A percentile compares a stretch with the other conserved stretches of the same genome.
Conservation (phyloP, 1,139 yeast species). For the Kazachstania sp. region DNA sequence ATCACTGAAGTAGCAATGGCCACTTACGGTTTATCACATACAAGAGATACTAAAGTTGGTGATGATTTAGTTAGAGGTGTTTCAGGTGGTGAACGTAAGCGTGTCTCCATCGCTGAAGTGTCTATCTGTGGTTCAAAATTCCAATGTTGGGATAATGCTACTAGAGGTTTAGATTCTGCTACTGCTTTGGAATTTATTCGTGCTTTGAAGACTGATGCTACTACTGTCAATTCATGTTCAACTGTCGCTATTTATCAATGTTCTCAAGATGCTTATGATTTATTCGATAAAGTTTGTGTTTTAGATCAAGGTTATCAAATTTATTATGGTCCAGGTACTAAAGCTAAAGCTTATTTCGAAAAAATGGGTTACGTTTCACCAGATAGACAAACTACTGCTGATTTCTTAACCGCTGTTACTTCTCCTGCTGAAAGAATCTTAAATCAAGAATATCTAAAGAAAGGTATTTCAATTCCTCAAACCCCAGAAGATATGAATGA, state of each 20-base stretch:
- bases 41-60: slow-evolving; percentile 41
- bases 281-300: slow-evolving; percentile 35
- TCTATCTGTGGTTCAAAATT: slow-evolving; percentile 57
- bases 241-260: slow-evolving; percentile 78
- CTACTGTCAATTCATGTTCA: slow-evolving; percentile 50
- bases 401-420: slow-evolving; percentile 69
- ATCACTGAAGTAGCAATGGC: slow-evolving; percentile 64
- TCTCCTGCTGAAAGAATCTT: slow-evolving; percentile 62
- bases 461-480: slow-evolving; percentile 56
- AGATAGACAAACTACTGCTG: slow-evolving; percentile 76
- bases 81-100: slow-evolving; percentile 9
- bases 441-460: slow-evolving; percentile 24
- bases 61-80: slow-evolving; percentile 8
- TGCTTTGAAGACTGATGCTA: slow-evolving; percentile 58
- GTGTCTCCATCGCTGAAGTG: slow-evolving; percentile 34
- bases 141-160: slow-evolving; percentile 70
- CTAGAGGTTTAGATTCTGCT: slow-evolving; percentile 71
- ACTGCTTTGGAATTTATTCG: slow-evolving; percentile 68
- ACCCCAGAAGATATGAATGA: slow-evolving; percentile 62
- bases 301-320: slow-evolving; percentile 73
- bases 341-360: slow-evolving; percentile 52
- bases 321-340: slow-evolving; percentile 53
- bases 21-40: slow-evolving; percentile 60
- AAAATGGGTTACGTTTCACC: slow-evolving; percentile 68
- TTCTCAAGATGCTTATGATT: slow-evolving; percentile 8